phyloP scores from a whole-genome alignment of 73 alveolate species.

The Uronychia binucleata region DNA sequence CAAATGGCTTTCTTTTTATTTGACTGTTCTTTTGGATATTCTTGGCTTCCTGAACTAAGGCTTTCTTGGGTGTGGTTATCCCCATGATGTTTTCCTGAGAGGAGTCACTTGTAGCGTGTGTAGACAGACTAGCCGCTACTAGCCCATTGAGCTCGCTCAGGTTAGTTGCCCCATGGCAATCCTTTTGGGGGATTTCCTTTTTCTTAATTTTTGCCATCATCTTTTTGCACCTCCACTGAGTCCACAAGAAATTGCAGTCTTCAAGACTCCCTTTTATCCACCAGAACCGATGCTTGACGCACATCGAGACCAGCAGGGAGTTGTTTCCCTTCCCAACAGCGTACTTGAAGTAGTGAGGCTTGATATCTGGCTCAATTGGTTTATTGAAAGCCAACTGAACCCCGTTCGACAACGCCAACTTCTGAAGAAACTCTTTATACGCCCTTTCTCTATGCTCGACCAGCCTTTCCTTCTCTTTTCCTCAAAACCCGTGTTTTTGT shows the following conservation, averaged over 20 bases:
- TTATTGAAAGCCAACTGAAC: conserved; percentile 9
- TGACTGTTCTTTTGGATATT: too few relatives aligned
- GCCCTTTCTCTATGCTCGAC: conserved; percentile 32
- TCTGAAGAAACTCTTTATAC: conserved; percentile 33
- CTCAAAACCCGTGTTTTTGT: conserved; percentile 14
- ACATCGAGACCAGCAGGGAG: conserved; percentile 46
- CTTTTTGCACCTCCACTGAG: conserved; percentile 51
- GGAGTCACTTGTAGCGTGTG: background rate
- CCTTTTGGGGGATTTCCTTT: background rate
- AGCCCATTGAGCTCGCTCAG: too few relatives aligned
- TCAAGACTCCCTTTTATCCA: conserved; percentile 69
- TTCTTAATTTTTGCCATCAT: conserved; percentile 25
- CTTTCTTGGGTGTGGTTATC: too few relatives aligned
- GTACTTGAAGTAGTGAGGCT: conserved; percentile 41
- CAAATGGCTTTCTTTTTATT: too few relatives aligned
- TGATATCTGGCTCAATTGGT: conserved; percentile 4
- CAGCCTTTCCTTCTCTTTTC: conserved; percentile 34
- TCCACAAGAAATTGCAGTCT: conserved; percentile 61
- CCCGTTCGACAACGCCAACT: background rate
- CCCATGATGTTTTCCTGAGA: too few relatives aligned
- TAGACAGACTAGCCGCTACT: background rate
- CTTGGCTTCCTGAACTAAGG: too few relatives aligned
- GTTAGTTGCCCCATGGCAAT: too few relatives aligned
- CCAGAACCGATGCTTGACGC: conserved; percentile 75
- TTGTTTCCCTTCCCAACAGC: conserved; percentile 85